Conservation (phyloP, 2,329 filamentous ascomycete species). For the Pseudonectria buxi region DNA sequence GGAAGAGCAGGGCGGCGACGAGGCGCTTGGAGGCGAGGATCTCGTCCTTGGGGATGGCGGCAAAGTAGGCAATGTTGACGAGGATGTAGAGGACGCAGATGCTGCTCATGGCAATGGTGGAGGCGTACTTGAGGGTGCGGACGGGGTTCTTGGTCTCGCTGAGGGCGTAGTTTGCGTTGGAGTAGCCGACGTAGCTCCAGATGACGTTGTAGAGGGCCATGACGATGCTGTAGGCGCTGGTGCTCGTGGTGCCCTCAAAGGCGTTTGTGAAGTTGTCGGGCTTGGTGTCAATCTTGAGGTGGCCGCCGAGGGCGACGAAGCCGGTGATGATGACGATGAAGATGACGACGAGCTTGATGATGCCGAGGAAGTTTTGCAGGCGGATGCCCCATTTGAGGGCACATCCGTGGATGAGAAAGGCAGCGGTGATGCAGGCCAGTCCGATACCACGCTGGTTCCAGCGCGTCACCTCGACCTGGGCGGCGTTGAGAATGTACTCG, state of each 20-base stretch:
- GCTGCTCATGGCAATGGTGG: constrained; percentile 50
- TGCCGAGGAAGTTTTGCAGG: constrained; percentile 58
- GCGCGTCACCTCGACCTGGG: constrained; percentile 52
- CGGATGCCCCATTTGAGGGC: constrained; percentile 60
- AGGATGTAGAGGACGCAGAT: constrained; percentile 60
- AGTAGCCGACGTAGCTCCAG: constrained; percentile 63
- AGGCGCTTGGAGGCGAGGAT: constrained; percentile 45
- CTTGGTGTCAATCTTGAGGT: constrained; percentile 50
- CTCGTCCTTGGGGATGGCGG: constrained; percentile 46
- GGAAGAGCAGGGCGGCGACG: constrained; percentile 48
- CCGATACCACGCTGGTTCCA: constrained; percentile 64
- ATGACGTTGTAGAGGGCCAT: constrained; percentile 67
- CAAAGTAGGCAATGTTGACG: constrained; percentile 62
- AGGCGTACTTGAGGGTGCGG: constrained; percentile 58
- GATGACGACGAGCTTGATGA: constrained; percentile 60
- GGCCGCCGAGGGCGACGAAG: constrained; percentile 55
- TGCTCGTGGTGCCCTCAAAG: constrained; percentile 57
- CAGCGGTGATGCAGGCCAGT: constrained; percentile 57
- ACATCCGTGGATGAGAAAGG: constrained; percentile 59
- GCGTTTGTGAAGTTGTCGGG: constrained; percentile 57
- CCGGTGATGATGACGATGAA: constrained; percentile 59
- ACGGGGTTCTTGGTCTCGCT: constrained; percentile 61
- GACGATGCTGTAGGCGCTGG: constrained; percentile 58
- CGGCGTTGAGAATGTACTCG: constrained; percentile 62
- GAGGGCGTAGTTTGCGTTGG: constrained; percentile 60